A percentile compares a stretch with the other conserved stretches of the same genome.
Evolutionary conservation across 2,329 filamentous ascomycete genomes (phyloP).

Genomic region (Fusarium piperis): DNA sequence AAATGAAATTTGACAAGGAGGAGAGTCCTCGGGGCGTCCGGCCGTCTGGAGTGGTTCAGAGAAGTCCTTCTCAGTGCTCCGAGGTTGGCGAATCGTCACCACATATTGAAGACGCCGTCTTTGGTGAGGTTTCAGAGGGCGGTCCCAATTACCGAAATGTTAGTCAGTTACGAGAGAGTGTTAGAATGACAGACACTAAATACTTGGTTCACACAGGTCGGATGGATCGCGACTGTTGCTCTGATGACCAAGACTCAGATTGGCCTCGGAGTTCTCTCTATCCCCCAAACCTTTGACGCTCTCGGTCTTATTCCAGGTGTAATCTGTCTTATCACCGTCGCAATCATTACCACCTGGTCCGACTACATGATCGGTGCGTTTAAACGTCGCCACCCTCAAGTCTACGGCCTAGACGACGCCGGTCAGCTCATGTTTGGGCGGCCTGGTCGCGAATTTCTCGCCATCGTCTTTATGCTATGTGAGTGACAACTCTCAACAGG

Average conservation of each 20-base stretch:
- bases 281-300: slow-evolving; percentile 54
- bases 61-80: not conserved
- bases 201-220: slow-evolving; percentile 41
- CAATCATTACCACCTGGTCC: slow-evolving; percentile 57
- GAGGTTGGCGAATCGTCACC: not conserved
- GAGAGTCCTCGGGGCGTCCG: not conserved
- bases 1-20: not conserved
- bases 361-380: slow-evolving; percentile 58
- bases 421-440: slow-evolving; percentile 57
- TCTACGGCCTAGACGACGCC: slow-evolving; percentile 63
- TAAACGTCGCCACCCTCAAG: slow-evolving; percentile 58
- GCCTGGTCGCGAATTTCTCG: slow-evolving; percentile 53
- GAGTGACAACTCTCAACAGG: not conserved
- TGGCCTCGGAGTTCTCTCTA: slow-evolving; percentile 56
- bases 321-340: slow-evolving; percentile 52
- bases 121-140: slow-evolving; percentile 35
- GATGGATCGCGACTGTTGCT: slow-evolving; percentile 53
- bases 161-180: not conserved
- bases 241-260: slow-evolving; percentile 58
- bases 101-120: not conserved
- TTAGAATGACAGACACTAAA: not conserved
- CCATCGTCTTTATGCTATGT: slow-evolving; percentile 47
- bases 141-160: slow-evolving; percentile 43
- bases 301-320: slow-evolving; percentile 59
- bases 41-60: not conserved